Base-by-base conservation (phyloP, 192 early-diverging fungal genomes). In the Umbelopsis sp. region DNA sequence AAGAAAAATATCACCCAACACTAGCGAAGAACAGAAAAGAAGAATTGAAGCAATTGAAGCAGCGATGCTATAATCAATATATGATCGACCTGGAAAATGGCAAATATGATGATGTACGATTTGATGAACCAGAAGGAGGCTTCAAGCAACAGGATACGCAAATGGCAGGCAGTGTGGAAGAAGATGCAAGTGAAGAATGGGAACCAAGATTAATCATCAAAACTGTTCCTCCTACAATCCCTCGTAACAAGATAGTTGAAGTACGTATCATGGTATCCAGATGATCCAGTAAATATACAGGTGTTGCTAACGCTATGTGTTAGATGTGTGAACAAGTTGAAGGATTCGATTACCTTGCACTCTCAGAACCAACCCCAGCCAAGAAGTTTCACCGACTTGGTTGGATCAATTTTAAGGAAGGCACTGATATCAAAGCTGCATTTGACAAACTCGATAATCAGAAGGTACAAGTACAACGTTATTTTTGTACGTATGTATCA, bases 1-100 rank as follows among this genome's bases (percentile, higher is more conserved):
- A 85, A 22, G 95, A 97, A 83, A 92, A 93, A 70, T 98, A 96
- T 73, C 92, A 97, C 75, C 95, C 95, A 7, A 86, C 80, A n/a
- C 76, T 84, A 1, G 90, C 90, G 51, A 73, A 79, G 41, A 67
- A 76, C 20, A 84, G 91, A 26, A 77, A 80, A 34, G 69, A 82
- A 31, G 78, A 88, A 67, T 78, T 91, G 11, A 72, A 79, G 3
- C 70, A 74, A 21, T 83, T 89, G 21, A 91, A 92, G 71, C 74
- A 72, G 11, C 80, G 82, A 41, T 78, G 83, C 3, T 81, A 91
- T 32, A 77, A 81, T 8, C 70, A 74, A 47, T 98, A 95, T 81
- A 62, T 88, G 41, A 66, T 65, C 0, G 91, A 91, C 21, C 74
- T 98, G 47, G 84, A 86, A 24, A 77, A 73, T n/a, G 94, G 94